Base-by-base conservation (phyloP, 768 basidiomycete genomes). In the Russula emetica region DNA sequence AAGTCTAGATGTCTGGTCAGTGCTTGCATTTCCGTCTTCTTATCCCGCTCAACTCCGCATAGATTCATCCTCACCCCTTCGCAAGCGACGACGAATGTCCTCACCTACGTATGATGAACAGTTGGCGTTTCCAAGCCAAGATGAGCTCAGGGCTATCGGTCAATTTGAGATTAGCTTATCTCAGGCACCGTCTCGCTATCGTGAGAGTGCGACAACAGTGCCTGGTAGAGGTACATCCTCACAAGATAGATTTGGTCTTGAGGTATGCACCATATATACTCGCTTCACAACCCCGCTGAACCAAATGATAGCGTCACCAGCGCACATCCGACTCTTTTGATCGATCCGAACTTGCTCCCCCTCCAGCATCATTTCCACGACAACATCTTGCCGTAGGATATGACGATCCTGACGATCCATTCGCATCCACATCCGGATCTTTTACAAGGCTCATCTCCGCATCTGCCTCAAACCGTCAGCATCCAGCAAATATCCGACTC, bases 41-140 rank as follows among this genome's bases (percentile, higher is more conserved):
- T 32, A 18, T n/a, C 45, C 0, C 18, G 5, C 63, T 64, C 26
- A 64, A 36, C 45, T 18, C 4, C 53, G 58, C 45, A 65, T 61
- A 64, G 69, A 52, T 51, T 57, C 66, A 50, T 51, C 55, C 47
- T 82, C 81, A 6, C 82, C 81, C n/a, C 70, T 76, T 11, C 76
- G 77, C 45, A 88, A 88, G 72, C 79, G 83, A 28, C 81, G 80
- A 69, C 78, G 86, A 34, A 76, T 86, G 58, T 85, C 85, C 3
- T 86, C 85, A 1, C 85, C 86, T 4, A 81, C 81, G 22, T 85
- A 83, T 62, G 86, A 86, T 6, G 66, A 63, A 11, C 68, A 64
- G 34, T 34, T 68, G 8, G 80, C 80, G 26, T 69, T 82, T 30
- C 66, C 63, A 54, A 85, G 80, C 60, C 78, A 81, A 63, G 81